These are phyloP conservation scores for Verticillium nubilum DNA, from an alignment of 2,329 filamentous ascomycete genomes.

Conservation along the genomic window DNA sequence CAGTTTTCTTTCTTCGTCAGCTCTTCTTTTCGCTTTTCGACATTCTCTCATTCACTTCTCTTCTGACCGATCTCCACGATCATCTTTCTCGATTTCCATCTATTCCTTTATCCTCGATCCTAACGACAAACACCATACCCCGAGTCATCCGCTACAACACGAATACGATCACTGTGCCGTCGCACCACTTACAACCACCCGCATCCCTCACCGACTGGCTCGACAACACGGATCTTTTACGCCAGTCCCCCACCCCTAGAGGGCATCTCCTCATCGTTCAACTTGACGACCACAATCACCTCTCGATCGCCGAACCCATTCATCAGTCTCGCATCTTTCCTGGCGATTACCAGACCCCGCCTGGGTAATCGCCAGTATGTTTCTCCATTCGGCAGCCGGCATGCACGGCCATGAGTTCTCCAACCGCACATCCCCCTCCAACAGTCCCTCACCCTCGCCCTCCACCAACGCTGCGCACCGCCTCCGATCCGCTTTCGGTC, in stretches of 20 bases:
- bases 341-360: not conserved
- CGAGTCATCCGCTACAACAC: not conserved
- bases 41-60: not conserved
- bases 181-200: not conserved
- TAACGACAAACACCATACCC: not conserved
- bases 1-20: not conserved
- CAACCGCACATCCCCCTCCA: constrained; percentile 24
- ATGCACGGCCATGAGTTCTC: constrained; percentile 58
- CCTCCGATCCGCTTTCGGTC: constrained; percentile 34
- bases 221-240: not conserved
- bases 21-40: not conserved
- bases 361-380: constrained; percentile 35
- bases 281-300: not conserved
- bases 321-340: not conserved
- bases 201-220: not conserved
- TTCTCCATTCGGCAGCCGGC: constrained; percentile 53
- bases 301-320: not conserved
- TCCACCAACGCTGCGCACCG: constrained; percentile 38
- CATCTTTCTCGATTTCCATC: not conserved
- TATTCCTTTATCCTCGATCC: not conserved
- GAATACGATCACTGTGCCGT: not conserved
- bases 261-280: not conserved
- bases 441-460: constrained; percentile 26
- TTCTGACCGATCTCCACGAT: not conserved
- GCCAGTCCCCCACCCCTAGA: not conserved